Conservation (phyloP, 1,139 yeast species). For the Schwanniomyces etchellsii region DNA sequence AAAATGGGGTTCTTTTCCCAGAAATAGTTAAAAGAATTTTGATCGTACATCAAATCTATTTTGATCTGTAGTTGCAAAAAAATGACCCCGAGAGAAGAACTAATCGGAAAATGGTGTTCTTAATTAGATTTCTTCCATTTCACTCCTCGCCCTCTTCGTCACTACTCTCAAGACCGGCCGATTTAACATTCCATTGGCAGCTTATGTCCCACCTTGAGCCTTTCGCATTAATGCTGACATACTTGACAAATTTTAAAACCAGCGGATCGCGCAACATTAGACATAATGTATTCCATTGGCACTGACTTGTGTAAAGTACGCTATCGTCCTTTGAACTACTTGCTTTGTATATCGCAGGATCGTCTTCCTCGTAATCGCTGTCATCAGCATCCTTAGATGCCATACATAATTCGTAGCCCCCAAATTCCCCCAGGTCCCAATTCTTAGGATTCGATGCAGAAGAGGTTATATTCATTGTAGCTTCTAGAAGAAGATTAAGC, state of each 20-base stretch:
- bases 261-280: slow-evolving; percentile 79
- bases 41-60: no score
- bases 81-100: no score
- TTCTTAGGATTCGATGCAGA: slow-evolving; percentile 47
- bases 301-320: slow-evolving; percentile 74
- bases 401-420: slow-evolving; percentile 94
- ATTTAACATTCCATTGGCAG: slow-evolving; percentile 71
- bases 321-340: slow-evolving; percentile 66
- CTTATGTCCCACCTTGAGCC: slow-evolving; percentile 92
- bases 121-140: no score
- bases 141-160: slow-evolving; percentile 7
- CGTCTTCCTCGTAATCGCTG: slow-evolving; percentile 43
- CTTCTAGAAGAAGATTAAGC: slow-evolving; percentile 53
- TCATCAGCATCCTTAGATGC: slow-evolving; percentile 42
- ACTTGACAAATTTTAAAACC: slow-evolving; percentile 85
- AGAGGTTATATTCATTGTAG: slow-evolving; percentile 75
- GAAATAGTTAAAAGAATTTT: no score
- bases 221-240: slow-evolving; percentile 80
- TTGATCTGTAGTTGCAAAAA: no score
- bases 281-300: slow-evolving; percentile 76
- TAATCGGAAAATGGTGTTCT: no score
- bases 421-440: slow-evolving; percentile 84
- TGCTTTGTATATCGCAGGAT: slow-evolving; percentile 52
- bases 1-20: no score
- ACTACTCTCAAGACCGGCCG: slow-evolving; percentile 17